Evolutionary conservation across 805 yeast species (phyloP), one percentile per base, ranked within the genome.

Genomic region (Alloascoidea africana): DNA sequence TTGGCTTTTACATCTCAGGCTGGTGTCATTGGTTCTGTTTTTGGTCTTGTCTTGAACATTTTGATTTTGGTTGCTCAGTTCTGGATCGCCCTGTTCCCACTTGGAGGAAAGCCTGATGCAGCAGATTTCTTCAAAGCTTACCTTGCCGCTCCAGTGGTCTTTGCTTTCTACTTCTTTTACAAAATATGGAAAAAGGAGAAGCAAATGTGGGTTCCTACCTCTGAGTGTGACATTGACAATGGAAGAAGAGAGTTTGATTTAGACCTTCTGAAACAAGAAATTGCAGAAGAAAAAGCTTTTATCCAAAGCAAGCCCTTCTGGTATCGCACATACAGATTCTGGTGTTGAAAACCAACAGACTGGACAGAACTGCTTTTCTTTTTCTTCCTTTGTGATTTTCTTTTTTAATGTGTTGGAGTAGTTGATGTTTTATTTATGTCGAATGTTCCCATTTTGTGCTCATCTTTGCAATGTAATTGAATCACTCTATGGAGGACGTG

Each of bases 71-170:
- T 67, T 39, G 77, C 81, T 14, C 84, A 81, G 58, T 77, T 81
- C 63, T 81, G 84, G 80, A 65, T 75, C 39, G 83, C 86, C 8
- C 54, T 77, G 32, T 78, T 61, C 62, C 91, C 91, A 40, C 48
- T 75, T 35, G 73, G 73, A 8, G 62, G n/a, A n/a, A n/a, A n/a
- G n/a, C n/a, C n/a, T n/a, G n/a, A n/a, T 51, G 81, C 83, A 5
- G 48, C 55, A 32, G 57, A 47, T 34, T 83, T 83, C 65, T 83
- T 83, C 63, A 60, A 67, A 51, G 60, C 71, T 17, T 82, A 76
- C 55, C 60, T 83, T 47, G 72, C 84, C 8, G 63, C 66, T 41
- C 82, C 83, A 14, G 68, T 81, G 35, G 62, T 78, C 32, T 39
- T 82, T 27, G 69, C 56, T 2, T 68, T 73, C 56, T 76, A 68